phyloP scores from a whole-genome alignment of 441 rosid genomes.

The Bocquillonia castaneifolia region DNA sequence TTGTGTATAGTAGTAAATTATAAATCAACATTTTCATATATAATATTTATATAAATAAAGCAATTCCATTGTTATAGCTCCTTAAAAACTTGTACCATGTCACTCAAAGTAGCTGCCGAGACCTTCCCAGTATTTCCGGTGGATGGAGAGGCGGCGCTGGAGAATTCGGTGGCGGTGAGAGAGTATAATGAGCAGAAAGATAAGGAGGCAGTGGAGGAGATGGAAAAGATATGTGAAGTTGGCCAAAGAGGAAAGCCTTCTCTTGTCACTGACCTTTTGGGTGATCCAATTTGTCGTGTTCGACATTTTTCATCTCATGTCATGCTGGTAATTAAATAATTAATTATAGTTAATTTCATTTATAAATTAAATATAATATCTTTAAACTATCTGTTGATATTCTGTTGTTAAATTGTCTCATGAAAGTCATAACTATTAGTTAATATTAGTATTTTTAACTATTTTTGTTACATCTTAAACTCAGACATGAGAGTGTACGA shows the following conservation, averaged over 20 bases:
- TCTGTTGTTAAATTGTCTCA: too few relatives aligned
- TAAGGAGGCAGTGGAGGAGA: conserved; percentile 52
- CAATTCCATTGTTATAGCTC: not conserved
- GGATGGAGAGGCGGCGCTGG: not conserved
- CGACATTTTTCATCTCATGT: conserved; percentile 55
- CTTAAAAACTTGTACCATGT: conserved; percentile 25
- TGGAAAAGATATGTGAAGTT: conserved; percentile 56
- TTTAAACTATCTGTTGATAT: too few relatives aligned
- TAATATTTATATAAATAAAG: too few relatives aligned
- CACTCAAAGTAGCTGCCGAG: conserved; percentile 41
- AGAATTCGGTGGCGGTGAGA: conserved; percentile 41
- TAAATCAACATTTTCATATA: not conserved
- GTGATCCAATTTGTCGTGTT: conserved; percentile 67
- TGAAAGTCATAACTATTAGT: too few relatives aligned
- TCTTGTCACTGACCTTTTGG: conserved; percentile 65
- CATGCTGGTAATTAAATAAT: conserved; percentile 41
- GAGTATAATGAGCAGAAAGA: conserved; percentile 54
- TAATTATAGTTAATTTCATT: too few relatives aligned
- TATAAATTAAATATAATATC: too few relatives aligned
- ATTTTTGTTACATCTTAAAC: too few relatives aligned
- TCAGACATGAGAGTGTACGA: too few relatives aligned
- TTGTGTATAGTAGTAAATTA: not conserved
- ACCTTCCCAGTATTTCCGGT: conserved; percentile 9
- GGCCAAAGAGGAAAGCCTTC: conserved; percentile 46
- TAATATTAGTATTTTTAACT: too few relatives aligned